phyloP scores from a whole-genome alignment of 2,329 filamentous ascomycete species.

The Arthrobotrys entomopaga region DNA sequence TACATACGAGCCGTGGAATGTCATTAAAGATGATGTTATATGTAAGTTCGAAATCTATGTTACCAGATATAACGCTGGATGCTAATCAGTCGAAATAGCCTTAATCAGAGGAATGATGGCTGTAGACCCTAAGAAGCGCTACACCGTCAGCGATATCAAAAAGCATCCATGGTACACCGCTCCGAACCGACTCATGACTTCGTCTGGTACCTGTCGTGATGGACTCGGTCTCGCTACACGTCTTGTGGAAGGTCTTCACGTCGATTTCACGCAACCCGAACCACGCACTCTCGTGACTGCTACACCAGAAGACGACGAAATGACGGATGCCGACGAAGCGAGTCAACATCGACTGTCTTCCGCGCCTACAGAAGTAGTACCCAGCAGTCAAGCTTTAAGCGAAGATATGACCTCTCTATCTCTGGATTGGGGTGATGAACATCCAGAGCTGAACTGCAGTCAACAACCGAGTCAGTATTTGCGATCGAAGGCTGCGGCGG shows the following conservation, averaged over 20 bases:
- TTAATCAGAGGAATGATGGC: conserved; percentile 93
- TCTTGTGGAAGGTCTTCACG: conserved; percentile 90
- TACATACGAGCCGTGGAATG: conserved; percentile 84
- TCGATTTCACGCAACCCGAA: conserved; percentile 81
- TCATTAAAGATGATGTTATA: conserved; percentile 76
- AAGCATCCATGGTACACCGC: conserved; percentile 95
- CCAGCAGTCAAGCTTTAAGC: conserved; percentile 44
- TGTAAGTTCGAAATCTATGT: conserved; percentile 62
- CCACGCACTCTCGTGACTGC: conserved; percentile 63
- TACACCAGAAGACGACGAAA: conserved; percentile 60
- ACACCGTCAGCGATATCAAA: conserved; percentile 85
- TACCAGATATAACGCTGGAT: background rate
- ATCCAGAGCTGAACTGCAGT: conserved; percentile 50
- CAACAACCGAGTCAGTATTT: conserved; percentile 84
- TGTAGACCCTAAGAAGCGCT: conserved; percentile 77
- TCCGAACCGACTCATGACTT: conserved; percentile 77
- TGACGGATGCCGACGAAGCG: conserved; percentile 56
- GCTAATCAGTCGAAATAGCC: conserved; percentile 61
- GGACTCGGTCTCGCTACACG: conserved; percentile 87
- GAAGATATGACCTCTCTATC: conserved; percentile 50
- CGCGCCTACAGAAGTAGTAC: conserved; percentile 31
- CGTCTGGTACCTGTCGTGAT: conserved; percentile 77
- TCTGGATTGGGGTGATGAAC: conserved; percentile 41
- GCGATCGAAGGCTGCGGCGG: conserved; percentile 65
- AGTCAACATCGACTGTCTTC: conserved; percentile 16